These are phyloP conservation scores for Alliaria petiolata DNA, from an alignment of 345 rosid genomes.

Conservation along the genomic window DNA sequence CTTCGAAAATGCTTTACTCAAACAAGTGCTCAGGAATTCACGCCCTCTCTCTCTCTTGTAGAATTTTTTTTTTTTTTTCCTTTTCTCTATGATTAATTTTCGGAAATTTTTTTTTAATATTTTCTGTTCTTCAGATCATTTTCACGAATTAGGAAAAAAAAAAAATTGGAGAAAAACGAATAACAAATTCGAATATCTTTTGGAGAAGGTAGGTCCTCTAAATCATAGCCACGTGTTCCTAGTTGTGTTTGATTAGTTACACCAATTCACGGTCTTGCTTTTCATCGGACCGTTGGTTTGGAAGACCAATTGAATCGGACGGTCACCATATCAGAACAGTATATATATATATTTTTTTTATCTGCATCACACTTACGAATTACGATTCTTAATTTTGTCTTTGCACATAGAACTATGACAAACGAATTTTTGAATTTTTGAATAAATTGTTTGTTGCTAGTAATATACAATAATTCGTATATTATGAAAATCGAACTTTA, in stretches of 20 bases:
- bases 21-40: conserved; percentile 13
- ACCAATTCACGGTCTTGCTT: conserved; percentile 3
- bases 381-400: too few relatives aligned
- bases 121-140: not conserved
- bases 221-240: conserved; percentile 25
- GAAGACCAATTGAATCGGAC: conserved; percentile 34
- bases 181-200: too few relatives aligned
- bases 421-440: too few relatives aligned
- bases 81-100: conserved; percentile 30
- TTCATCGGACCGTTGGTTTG: conserved; percentile 25
- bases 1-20: too few relatives aligned
- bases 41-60: conserved; percentile 17
- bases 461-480: too few relatives aligned
- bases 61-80: not conserved
- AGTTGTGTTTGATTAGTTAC: not conserved
- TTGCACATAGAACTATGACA: too few relatives aligned
- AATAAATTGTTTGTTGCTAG: too few relatives aligned
- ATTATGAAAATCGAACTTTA: too few relatives aligned
- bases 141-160: not conserved
- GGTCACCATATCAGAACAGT: conserved; percentile 14
- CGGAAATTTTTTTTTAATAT: too few relatives aligned
- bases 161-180: not conserved
- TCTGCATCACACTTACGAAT: too few relatives aligned
- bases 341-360: too few relatives aligned
- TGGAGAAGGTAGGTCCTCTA: too few relatives aligned